Evolutionary conservation across 805 yeast species (phyloP).

Genomic region (Pichia pseudocactophila): DNA sequence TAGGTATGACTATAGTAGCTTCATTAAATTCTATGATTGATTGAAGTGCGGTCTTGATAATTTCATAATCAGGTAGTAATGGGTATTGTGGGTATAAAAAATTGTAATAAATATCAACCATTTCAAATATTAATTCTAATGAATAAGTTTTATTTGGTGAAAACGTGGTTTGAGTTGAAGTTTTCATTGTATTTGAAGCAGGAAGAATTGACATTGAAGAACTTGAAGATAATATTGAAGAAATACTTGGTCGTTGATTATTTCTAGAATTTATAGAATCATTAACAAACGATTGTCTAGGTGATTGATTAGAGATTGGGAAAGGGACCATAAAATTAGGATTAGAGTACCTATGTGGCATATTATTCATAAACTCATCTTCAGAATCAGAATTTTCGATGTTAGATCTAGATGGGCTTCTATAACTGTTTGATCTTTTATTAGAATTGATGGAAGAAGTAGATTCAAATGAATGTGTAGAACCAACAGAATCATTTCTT

Average conservation of each 20-base stretch:
- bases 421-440: neutral
- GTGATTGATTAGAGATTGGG: constrained; percentile 12
- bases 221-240: constrained; percentile 5
- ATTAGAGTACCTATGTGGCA: constrained; percentile 13
- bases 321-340: constrained; percentile 20
- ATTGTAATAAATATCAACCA: constrained; percentile 31
- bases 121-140: neutral
- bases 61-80: constrained; percentile 31
- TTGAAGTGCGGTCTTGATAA: constrained; percentile 21
- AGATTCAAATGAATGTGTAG: constrained; percentile 31
- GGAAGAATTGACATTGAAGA: neutral
- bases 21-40: constrained; percentile 23
- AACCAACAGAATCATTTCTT: constrained; percentile 38
- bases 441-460: neutral
- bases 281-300: constrained; percentile 14
- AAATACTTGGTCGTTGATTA: constrained; percentile 18
- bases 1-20: constrained; percentile 27
- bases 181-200: neutral
- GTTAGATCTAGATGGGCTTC: neutral
- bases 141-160: neutral
- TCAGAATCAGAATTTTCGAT: constrained; percentile 28
- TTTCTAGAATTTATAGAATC: constrained; percentile 8
- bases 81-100: constrained; percentile 39
- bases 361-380: constrained; percentile 21
- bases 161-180: neutral